These are phyloP conservation scores for Apiospora phragmitis DNA, from an alignment of 2,329 filamentous ascomycete genomes.

Conservation along the genomic window DNA sequence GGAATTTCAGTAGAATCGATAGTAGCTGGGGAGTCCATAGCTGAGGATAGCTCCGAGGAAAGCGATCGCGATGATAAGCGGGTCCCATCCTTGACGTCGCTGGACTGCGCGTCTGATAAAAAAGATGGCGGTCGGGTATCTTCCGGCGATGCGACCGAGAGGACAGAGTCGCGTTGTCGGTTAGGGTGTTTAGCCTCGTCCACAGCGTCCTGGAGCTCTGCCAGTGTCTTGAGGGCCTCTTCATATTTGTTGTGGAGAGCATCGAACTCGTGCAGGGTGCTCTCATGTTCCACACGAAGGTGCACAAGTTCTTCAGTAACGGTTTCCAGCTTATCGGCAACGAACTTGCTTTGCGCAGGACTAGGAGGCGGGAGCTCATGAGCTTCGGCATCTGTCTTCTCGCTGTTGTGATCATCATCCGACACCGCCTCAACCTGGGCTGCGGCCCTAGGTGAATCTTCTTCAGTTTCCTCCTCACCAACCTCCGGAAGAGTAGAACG, in stretches of 20 bases:
- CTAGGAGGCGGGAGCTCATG: slow-evolving; percentile 57
- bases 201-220: slow-evolving; percentile 80
- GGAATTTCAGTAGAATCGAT: slow-evolving; percentile 51
- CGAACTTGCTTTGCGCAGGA: slow-evolving; percentile 79
- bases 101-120: slow-evolving; percentile 75
- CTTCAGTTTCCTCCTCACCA: slow-evolving; percentile 42
- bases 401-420: slow-evolving; percentile 1
- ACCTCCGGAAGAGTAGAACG: slow-evolving; percentile 57
- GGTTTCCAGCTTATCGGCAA: slow-evolving; percentile 88
- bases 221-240: slow-evolving; percentile 77
- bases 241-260: slow-evolving; percentile 86
- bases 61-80: slow-evolving; percentile 84
- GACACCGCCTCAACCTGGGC: slow-evolving; percentile 14
- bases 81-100: slow-evolving; percentile 66
- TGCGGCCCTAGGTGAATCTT: slow-evolving; percentile 26
- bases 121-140: slow-evolving; percentile 72
- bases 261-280: slow-evolving; percentile 78
- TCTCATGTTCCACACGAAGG: slow-evolving; percentile 86
- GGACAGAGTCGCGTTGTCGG: slow-evolving; percentile 54
- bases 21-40: slow-evolving; percentile 71
- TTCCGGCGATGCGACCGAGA: slow-evolving; percentile 52
- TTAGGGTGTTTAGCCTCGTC: slow-evolving; percentile 73
- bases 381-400: slow-evolving; percentile 12
- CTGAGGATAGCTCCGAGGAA: slow-evolving; percentile 90
- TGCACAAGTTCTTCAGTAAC: slow-evolving; percentile 91